Conservation (phyloP, 257 asterid species). For the Scutellaria galericulata region DNA sequence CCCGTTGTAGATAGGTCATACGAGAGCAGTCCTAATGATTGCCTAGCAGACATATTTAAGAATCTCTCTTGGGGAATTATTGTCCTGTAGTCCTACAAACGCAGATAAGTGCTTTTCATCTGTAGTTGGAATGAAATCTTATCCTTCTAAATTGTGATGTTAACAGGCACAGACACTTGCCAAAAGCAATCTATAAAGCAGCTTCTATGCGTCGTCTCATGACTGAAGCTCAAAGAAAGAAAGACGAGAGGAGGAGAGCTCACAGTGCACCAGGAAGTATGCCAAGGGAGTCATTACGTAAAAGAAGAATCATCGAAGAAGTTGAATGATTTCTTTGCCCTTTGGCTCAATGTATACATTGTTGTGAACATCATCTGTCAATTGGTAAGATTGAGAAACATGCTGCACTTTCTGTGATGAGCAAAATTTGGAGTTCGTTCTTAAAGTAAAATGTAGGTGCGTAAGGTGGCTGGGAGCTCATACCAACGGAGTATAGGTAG, state of each 20-base stretch:
- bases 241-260: slow-evolving; percentile 75
- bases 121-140: neutral
- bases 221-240: slow-evolving; percentile 70
- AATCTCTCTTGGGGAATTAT: neutral
- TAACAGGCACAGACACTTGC: slow-evolving; percentile 92
- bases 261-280: slow-evolving; percentile 93
- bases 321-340: slow-evolving; percentile 52
- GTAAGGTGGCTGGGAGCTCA: neutral
- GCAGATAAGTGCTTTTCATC: neutral
- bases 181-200: slow-evolving; percentile 83
- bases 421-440: neutral
- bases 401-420: neutral
- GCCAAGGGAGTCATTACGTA: slow-evolving; percentile 57
- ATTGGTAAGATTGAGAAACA: slow-evolving; percentile 3
- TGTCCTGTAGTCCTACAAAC: neutral
- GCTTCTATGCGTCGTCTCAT: slow-evolving; percentile 59
- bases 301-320: slow-evolving; percentile 70
- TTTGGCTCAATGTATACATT: neutral
- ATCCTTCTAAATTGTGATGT: slow-evolving; percentile 22
- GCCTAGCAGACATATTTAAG: no score
- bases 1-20: no score
- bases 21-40: no score
- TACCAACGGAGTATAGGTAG: neutral
- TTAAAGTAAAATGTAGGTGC: neutral
- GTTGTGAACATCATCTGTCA: slow-evolving; percentile 3